phyloP scores from a whole-genome alignment of 257 asterid species.

The Ilex asprella region DNA sequence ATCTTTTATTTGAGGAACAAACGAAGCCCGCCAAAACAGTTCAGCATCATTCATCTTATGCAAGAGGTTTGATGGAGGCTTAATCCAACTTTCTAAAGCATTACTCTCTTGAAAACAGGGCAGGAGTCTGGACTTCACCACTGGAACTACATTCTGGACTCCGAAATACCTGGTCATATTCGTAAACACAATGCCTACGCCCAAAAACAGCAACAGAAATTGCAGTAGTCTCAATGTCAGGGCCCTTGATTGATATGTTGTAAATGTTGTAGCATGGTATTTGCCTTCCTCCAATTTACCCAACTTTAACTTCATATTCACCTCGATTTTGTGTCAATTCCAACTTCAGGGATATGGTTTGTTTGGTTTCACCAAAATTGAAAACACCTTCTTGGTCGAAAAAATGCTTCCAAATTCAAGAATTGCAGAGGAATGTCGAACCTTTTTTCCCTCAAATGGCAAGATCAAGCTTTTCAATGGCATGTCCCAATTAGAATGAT shows the following conservation, averaged over 20 bases:
- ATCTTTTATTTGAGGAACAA: slow-evolving; percentile 42
- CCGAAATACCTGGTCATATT: slow-evolving; percentile 44
- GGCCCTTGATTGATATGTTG: slow-evolving; percentile 40
- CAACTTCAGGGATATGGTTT: not conserved
- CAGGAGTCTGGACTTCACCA: slow-evolving; percentile 32
- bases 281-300: slow-evolving; percentile 76
- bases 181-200: slow-evolving; percentile 54
- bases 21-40: slow-evolving; percentile 80
- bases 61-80: slow-evolving; percentile 41
- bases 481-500: not conserved
- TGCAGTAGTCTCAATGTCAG: slow-evolving; percentile 64
- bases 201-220: slow-evolving; percentile 60
- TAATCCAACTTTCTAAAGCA: slow-evolving; percentile 45
- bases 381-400: slow-evolving; percentile 8
- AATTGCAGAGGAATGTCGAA: slow-evolving; percentile 12
- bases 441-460: not conserved
- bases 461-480: not conserved
- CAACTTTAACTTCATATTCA: slow-evolving; percentile 56
- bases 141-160: slow-evolving; percentile 38
- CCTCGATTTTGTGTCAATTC: slow-evolving; percentile 3
- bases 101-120: slow-evolving; percentile 39
- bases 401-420: slow-evolving; percentile 14
- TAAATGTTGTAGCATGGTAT: slow-evolving; percentile 26
- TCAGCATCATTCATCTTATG: slow-evolving; percentile 69
- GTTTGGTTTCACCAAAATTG: slow-evolving; percentile 3